Evolutionary conservation across 1,284 basidiomycete genomes (phyloP), one percentile per base, ranked within the genome.

Genomic region (Ganoderma resinaceum): DNA sequence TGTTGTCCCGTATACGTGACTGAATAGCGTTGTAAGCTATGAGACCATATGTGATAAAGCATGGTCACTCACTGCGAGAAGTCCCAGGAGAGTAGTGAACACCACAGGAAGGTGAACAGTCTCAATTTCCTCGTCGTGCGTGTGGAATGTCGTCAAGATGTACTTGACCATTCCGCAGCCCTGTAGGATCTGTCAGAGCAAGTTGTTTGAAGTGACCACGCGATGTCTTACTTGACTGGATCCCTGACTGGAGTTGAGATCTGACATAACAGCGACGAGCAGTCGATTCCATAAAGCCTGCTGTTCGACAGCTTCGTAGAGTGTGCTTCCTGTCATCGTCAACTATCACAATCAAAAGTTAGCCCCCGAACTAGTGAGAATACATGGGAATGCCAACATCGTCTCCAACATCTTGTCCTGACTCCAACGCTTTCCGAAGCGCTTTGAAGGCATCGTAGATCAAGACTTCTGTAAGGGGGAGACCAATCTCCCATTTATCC

Each of bases 401-500:
- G 78, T 91, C 91, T 61, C 83, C 82, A 49, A 82, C 82, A 49
- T 84, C 89, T 14, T 80, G 76, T 29, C 84, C 82, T 8, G 82
- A 80, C 40, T 89, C 83, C 40, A 91, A 79, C 43, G 88, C 82
- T n/a, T 80, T 79, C 76, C 88, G 88, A 59, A 96, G 83, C 2
- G 93, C 89, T 63, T 86, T 88, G 76, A 97, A 90, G 0, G 93
- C 86, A 72, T 98, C 94, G 66, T 95, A 89, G 4, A 95, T 89
- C 42, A 98, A 81, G 1, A 83, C 85, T 58, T 94, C 89, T 0
- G 96, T 97, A 33, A 99, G 80, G 0, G 89, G 86, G 23, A 89
- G 89, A 0, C 97, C 97, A 62, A 99, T 92, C 80, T 98, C 96
- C 94, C 95, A 98, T 79, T 98, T 98, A 80, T 99, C 98, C 71